phyloP scores from a whole-genome alignment of 768 basidiomycete genomes.

The Amyloporia xantha region DNA sequence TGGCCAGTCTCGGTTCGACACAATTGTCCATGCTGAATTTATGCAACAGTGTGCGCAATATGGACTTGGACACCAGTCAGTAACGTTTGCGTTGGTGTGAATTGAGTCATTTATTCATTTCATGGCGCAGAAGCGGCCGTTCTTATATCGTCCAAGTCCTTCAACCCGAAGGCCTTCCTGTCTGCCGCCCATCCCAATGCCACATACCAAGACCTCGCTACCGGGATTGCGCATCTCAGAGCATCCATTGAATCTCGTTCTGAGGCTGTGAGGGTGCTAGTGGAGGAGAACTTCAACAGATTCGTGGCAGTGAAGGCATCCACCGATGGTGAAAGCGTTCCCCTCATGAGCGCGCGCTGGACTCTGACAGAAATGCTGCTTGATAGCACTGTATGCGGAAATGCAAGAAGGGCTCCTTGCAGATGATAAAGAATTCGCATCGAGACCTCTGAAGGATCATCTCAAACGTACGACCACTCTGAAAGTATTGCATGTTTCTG shows the following conservation, averaged over 20 bases:
- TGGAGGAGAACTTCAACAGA: conserved; percentile 96
- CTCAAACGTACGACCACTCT: conserved; percentile 56
- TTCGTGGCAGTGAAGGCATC: conserved; percentile 97
- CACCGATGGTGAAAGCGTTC: conserved; percentile 66
- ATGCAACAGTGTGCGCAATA: conserved; percentile 45
- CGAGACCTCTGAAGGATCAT: conserved; percentile 74
- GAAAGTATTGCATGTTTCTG: not conserved
- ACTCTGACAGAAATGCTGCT: too few species aligned
- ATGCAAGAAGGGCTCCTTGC: conserved; percentile 88
- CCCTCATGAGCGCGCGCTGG: not conserved
- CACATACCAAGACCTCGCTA: conserved; percentile 83
- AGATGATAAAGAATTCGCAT: conserved; percentile 72
- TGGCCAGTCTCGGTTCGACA: not conserved
- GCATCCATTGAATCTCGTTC: conserved; percentile 84
- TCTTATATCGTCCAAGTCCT: conserved; percentile 85
- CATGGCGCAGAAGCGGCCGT: conserved; percentile 61
- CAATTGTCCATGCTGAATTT: conserved; percentile 6
- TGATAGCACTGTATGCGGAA: conserved; percentile 78
- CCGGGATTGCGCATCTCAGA: conserved; percentile 68
- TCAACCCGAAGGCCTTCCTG: conserved; percentile 92
- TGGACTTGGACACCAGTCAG: conserved; percentile 78
- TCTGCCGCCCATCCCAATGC: conserved; percentile 91
- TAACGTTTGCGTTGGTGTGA: conserved; percentile 13
- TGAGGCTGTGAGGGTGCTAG: conserved; percentile 89
- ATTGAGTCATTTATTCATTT: conserved; percentile 1